Evolutionary conservation across 352 stramenopile species (phyloP), one percentile per base, ranked within the genome.

Genomic region (Saprolegnia parasitica): DNA sequence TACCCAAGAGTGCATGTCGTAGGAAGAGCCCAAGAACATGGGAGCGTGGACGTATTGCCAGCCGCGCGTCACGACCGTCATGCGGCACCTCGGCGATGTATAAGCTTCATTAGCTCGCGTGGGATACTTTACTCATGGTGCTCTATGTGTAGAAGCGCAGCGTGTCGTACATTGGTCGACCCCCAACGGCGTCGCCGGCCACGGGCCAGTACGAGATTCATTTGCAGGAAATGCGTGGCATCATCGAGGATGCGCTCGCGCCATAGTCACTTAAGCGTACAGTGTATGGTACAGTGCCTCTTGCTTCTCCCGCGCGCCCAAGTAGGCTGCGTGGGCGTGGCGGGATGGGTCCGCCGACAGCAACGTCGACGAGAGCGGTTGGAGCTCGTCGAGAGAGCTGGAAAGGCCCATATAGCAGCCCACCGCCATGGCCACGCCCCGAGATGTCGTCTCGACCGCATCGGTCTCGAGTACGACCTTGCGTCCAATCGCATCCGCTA

Each of bases 1-100:
- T n/a, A n/a, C n/a, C n/a, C 18, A 21, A 6, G 18, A 45, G 5
- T 15, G n/a, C 37, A 52, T 62, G n/a, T 8, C 35, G 39, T 50
- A 71, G 77, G 97, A 99, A 76, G 97, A 98, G 73, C 96, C 90
- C 23, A 98, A 98, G 78, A 99, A 99, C 76, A 99, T 99, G 96
- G 98, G 98, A 21, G 86, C 91, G 29, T 99, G 96, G 79, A 82
- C 79, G 13, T 98, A 97, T 68, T 82, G 97, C 8, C 80, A 86
- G 20, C 90, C 96, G 26, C 87, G 97, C 35, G 84, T 99, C 68
- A 86, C 95, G 70, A 99, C 97, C 0, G 87, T 96, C 32, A 87
- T 98, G n/a, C 77, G 87, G n/a, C 79, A 97, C 40, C 67, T 97
- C 4, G 78, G 77, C 20, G 83, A 94, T 29, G 70, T 65, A 3